These are phyloP conservation scores for Carex arenaria DNA, from an alignment of 202 grass and related monocot species.

Conservation along the genomic window DNA sequence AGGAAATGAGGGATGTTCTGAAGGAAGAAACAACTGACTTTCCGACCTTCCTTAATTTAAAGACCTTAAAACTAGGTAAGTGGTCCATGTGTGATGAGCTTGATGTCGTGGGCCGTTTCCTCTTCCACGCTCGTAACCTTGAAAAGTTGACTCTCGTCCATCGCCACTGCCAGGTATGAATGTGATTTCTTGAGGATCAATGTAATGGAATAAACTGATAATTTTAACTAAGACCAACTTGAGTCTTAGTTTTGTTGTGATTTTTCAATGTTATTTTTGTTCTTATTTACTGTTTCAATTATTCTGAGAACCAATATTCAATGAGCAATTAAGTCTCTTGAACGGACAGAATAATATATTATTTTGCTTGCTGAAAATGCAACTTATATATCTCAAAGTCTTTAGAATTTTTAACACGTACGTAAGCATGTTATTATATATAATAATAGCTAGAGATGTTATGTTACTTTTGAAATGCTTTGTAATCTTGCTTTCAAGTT, in stretches of 20 bases:
- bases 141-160: slow-evolving; percentile 4
- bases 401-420: too few relatives aligned
- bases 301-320: too few relatives aligned
- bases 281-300: neutral
- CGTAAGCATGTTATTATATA: too few relatives aligned
- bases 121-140: neutral
- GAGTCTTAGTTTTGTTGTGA: neutral
- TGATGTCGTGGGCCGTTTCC: neutral
- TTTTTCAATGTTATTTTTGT: neutral
- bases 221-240: neutral
- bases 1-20: neutral
- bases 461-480: neutral
- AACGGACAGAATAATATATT: too few relatives aligned
- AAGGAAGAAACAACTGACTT: neutral
- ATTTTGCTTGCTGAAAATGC: too few relatives aligned
- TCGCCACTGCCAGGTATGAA: neutral
- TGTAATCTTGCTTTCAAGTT: neutral
- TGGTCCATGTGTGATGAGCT: neutral
- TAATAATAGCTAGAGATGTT: too few relatives aligned
- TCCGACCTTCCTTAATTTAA: slow-evolving; percentile 12
- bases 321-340: too few relatives aligned
- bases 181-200: too few relatives aligned
- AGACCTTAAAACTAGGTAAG: slow-evolving; percentile 5
- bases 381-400: too few relatives aligned
- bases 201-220: neutral